Evolutionary conservation across 2,329 filamentous ascomycete species (phyloP), one percentile per base, ranked within the genome.

Genomic region (Plenodomus biglobosus): DNA sequence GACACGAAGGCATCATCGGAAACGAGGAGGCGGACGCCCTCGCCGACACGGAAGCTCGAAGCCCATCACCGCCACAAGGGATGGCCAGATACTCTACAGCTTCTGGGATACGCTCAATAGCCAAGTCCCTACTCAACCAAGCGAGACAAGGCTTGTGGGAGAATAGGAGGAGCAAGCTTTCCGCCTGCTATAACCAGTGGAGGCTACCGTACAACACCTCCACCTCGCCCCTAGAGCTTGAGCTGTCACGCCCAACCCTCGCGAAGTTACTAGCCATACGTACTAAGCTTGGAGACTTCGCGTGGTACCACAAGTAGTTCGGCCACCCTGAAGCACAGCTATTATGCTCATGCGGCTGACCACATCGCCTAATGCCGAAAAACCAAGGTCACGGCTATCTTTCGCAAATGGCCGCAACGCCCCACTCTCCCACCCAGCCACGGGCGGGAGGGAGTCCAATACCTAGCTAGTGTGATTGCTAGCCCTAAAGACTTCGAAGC

Each of bases 271-370:
- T 51, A 1, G 21, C 44, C 34, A 44, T 47, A 11, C 19, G 24
- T 6, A 20, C 44, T 35, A 44, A n/a, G 22, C 44, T 47, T 34
- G 34, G 30, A n/a, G 48, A 51, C 35, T 51, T 51, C 35, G 36
- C 44, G 8, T 51, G 40, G 48, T 51, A 51, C 24, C 40, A 51
- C 27, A 11, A 5, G 22, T 47, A 51, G 38, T 51, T 22, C 27
- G 41, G 37, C 15, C 41, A 51, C 64, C 37, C 40, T 1, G 36
- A 42, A 13, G 43, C 43, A 18, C 30, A 40, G 13, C 20, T 40
- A 8, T 19, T 11, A 16, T 50, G 35, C 39, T 46, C 40, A 18
- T 50, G 36, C 43, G 5, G 19, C 27, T 16, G 37, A 48, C 21
- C 36, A 48, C 40, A 22, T 43, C 19, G 36, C 20, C 7, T 40